Evolutionary conservation across 1,139 yeast genomes (phyloP), one percentile per base, ranked within the genome.

Genomic region (Magnusiomyces sp.): DNA sequence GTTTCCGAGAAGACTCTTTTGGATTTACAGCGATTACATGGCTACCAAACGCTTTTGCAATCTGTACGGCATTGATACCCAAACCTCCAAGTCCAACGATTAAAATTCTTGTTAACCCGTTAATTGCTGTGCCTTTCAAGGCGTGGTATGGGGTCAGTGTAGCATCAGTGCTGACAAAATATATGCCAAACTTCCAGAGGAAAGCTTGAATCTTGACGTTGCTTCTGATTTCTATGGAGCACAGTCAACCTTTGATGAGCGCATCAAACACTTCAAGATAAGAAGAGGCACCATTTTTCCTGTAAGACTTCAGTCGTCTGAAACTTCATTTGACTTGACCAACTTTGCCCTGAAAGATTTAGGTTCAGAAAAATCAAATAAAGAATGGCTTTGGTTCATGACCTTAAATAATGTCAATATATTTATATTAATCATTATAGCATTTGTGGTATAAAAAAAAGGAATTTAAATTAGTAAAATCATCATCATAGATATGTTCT

Each of bases 101-200:
- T 48, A 75, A 64, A 2, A 75, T 74, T 54, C 69, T 72, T 9
- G 68, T 54, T 2, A 70, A 62, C 13, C 77, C 75, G 10, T 43
- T 48, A 20, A 61, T 58, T 44, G 61, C 66, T 2, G 72, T 74
- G 55, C 46, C 39, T 49, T 66, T 69, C 45, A 75, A 66, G 3
- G 79, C 77, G 58, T 75, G 79, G 61, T 66, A 74, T 5, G 80
- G 79, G 0, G 80, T 76, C 53, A 76, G 65, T 1, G 74, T 75
- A 1, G 79, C 74, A 56, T 76, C 80, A 4, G 76, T 70, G 11
- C 78, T 68, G 7, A 72, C 74, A 0, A 72, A 50, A 73, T 70
- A 49, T 63, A 68, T 53, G 64, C 69, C 6, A 69, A 71, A 53
- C 54, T 73, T 20, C 52, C 55, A 9, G 51, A 51, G 2, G 47